Evolutionary conservation across 1,284 basidiomycete genomes (phyloP), one percentile per base, ranked within the genome.

Genomic region (Tilletia setariae): DNA sequence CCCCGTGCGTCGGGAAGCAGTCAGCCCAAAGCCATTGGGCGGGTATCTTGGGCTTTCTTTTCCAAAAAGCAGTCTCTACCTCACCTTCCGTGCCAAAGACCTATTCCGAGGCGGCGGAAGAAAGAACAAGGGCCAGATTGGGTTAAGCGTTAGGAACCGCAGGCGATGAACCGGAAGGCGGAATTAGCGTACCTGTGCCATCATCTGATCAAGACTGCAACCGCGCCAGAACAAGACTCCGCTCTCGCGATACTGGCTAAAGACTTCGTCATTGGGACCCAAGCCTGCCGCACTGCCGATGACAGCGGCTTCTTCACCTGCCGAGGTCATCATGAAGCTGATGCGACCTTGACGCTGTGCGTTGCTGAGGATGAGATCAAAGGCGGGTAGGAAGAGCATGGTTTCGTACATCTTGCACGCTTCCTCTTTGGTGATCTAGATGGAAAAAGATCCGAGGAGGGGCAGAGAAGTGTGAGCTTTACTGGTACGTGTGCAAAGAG

Each of bases 261-360:
- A 84, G 6, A 84, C 80, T 63, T 97, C 94, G 83, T 97, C 94
- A 71, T 90, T 88, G n/a, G 84, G 79, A 66, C 87, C 88, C 73
- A 96, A 86, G 1, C 90, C 94, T 15, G 93, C 92, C 0, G 93
- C 93, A 56, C 91, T 90, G 7, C 93, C 94, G 28, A 95, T 89
- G 49, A 96, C 89, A 0, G 93, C 90, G 2, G 91, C 93, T 85
- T 96, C 93, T 84, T 96, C 93, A 28, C 93, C 93, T 80, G 93
- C 85, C 43, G 74, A 76, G 16, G 78, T 80, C 80, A 93, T 92
- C 83, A 94, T 94, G 84, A 96, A 96, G 4, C 91, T 92, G 76
- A 94, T 93, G 79, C 94, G 92, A 32, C 93, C 93, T 83, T 96
- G 93, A 19, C 93, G 87, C 82, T 96, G 93, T 1, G 94, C 89